These are phyloP conservation scores for Hortiboletus flavorubellus DNA, from an alignment of 768 basidiomycete species.

Conservation along the genomic window DNA sequence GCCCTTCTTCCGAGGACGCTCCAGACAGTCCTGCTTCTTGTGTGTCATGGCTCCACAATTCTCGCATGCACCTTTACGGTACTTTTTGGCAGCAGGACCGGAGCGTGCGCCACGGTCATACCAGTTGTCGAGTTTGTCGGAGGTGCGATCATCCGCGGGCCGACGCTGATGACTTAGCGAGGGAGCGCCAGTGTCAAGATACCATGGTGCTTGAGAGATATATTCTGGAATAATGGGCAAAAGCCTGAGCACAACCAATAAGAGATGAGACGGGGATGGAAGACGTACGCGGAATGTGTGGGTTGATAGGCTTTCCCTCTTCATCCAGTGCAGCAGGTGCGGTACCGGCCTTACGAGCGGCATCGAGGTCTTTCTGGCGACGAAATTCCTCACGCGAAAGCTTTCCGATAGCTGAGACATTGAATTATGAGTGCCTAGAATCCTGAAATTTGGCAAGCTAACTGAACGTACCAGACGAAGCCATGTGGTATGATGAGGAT, in stretches of 20 bases:
- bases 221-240: constrained; percentile 60
- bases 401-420: constrained; percentile 58
- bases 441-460: neutral
- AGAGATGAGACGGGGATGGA: neutral
- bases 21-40: constrained; percentile 86
- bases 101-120: constrained; percentile 84
- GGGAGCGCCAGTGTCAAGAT: constrained; percentile 90
- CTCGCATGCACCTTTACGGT: constrained; percentile 96
- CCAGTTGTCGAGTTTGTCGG: constrained; percentile 80
- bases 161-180: constrained; percentile 93
- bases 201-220: constrained; percentile 99
- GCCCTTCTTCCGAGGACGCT: constrained; percentile 94
- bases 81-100: constrained; percentile 94
- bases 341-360: constrained; percentile 97
- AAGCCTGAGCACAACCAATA: neutral
- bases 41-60: constrained; percentile 98
- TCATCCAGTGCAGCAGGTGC: constrained; percentile 95
- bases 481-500: constrained; percentile 12
- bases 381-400: constrained; percentile 93
- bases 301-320: constrained; percentile 94
- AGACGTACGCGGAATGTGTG: constrained; percentile 94
- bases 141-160: constrained; percentile 53
- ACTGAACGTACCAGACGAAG: constrained; percentile 25
- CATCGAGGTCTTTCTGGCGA: constrained; percentile 94
- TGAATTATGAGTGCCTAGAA: neutral